These are phyloP conservation scores for Barnettozyma sp. DNA, from an alignment of 805 yeast species.

Conservation along the genomic window DNA sequence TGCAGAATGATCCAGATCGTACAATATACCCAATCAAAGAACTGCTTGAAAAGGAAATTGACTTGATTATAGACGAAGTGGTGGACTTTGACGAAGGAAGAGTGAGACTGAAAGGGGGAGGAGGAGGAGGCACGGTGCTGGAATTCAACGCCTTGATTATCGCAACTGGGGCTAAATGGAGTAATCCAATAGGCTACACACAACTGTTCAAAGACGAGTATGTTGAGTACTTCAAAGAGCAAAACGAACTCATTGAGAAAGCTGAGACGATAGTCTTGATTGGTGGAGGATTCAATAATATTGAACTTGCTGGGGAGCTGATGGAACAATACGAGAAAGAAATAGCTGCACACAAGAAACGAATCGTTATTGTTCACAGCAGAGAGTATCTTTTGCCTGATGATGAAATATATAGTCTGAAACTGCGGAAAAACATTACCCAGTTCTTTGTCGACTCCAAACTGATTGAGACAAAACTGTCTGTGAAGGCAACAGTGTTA, in stretches of 20 bases:
- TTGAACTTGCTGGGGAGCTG: slow-evolving; percentile 29
- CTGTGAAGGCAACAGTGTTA: slow-evolving; percentile 4
- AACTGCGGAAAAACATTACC: slow-evolving; percentile 11
- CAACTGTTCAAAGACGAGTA: slow-evolving; percentile 14
- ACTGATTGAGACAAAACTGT: slow-evolving; percentile 11
- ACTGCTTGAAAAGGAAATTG: slow-evolving; percentile 14
- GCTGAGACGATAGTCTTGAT: slow-evolving; percentile 26
- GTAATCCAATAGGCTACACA: slow-evolving; percentile 22
- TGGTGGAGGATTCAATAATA: slow-evolving; percentile 30
- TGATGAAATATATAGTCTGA: slow-evolving; percentile 8
- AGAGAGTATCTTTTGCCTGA: slow-evolving; percentile 12
- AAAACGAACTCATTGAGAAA: slow-evolving; percentile 13
- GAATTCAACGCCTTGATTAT: slow-evolving; percentile 23
- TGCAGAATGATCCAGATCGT: slow-evolving; percentile 15
- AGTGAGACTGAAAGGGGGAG: slow-evolving; percentile 13
- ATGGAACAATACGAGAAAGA: slow-evolving; percentile 18
- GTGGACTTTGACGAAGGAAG: slow-evolving; percentile 9
- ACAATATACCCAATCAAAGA: slow-evolving; percentile 18
- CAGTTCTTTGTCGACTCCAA: slow-evolving; percentile 4
- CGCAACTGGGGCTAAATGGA: slow-evolving; percentile 28
- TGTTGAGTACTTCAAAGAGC: slow-evolving; percentile 11
- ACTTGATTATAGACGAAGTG: slow-evolving; percentile 16
- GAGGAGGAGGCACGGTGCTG: too few relatives aligned
- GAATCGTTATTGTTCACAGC: slow-evolving; percentile 17
- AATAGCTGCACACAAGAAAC: slow-evolving; percentile 11